Base-by-base conservation (phyloP, 441 rosid genomes). In the Isatis lusitanica region DNA sequence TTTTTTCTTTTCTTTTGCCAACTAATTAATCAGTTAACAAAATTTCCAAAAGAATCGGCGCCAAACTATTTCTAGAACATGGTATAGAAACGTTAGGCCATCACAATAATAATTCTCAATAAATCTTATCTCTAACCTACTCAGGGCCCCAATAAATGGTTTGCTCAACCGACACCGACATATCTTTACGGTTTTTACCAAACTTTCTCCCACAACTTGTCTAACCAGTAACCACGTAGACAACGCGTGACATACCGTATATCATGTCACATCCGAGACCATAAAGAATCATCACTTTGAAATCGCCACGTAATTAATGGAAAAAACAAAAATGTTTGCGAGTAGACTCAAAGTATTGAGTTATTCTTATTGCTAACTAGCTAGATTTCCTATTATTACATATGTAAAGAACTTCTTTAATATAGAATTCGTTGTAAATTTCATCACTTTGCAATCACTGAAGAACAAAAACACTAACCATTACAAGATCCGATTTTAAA, bases 141-240 rank as follows among this genome's bases (percentile, higher is more conserved):
- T 13, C 36, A 66, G 24, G 35, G n/a, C 59, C 59, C 59, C 70
- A 66, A 66, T 30, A 67, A 67, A 39, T 67, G 26, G 71, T 39
- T 67, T 67, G 62, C 62, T n/a, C 50, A 52, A 53, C 62, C 71
- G 51, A 67, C 71, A 67, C 71, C n/a, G 71, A 67, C 62, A 62
- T 26, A 26, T 24, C 44, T 58, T 21, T 1, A 58, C 50, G 15
- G 28, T 18, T 33, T 33, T 64, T 64, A 33, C 69, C 69, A 64
- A 48, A 47, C 69, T 64, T 65, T 64, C 17, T 48, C 44, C 7
- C 44, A 31, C 69, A 51, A 38, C 71, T 66, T 66, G 70, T 64
- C 57, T 21, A 33, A 64, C 44, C 26, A 58, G 43, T 21, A 33
- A 64, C 44, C 26, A 58, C 8, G 44, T 58, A 58, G 63, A 24